Evolutionary conservation across 2,329 filamentous ascomycete genomes (phyloP).

Genomic region (Alternaria longipes): DNA sequence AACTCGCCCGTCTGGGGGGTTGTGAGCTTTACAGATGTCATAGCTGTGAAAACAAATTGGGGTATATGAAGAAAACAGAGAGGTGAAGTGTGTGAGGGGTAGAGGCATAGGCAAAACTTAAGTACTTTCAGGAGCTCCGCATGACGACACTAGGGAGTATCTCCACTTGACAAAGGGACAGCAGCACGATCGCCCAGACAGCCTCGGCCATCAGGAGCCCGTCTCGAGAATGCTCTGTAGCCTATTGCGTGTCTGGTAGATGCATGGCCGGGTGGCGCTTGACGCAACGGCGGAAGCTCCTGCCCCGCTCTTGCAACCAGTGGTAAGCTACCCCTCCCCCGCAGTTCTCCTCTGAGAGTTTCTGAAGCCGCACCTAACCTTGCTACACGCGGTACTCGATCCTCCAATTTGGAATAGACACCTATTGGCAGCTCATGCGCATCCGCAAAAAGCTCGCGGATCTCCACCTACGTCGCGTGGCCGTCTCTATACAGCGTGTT

Average conservation of each 20-base stretch:
- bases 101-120: constrained; percentile 38
- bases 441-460: background rate
- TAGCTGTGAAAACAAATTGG: constrained; percentile 42
- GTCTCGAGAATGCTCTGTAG: constrained; percentile 26
- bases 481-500: constrained; percentile 1
- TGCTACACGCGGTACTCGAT: constrained; percentile 16
- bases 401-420: constrained; percentile 26
- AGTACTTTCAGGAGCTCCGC: constrained; percentile 32
- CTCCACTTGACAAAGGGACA: constrained; percentile 28
- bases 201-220: constrained; percentile 48
- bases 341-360: constrained; percentile 28
- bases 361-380: constrained; percentile 26
- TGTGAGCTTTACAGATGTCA: constrained; percentile 67
- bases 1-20: constrained; percentile 72
- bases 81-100: constrained; percentile 32
- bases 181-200: constrained; percentile 26
- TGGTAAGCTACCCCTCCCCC: constrained; percentile 48
- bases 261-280: constrained; percentile 32
- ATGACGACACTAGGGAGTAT: constrained; percentile 37
- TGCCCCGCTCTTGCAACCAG: constrained; percentile 44
- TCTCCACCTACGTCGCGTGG: constrained; percentile 5
- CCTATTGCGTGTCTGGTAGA: constrained; percentile 32
- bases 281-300: constrained; percentile 28
- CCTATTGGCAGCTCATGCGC: constrained; percentile 14
- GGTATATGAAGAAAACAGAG: constrained; percentile 40